These are phyloP conservation scores for Aspergillus biplanus DNA, from an alignment of 495 filamentous ascomycete species.

Conservation along the genomic window DNA sequence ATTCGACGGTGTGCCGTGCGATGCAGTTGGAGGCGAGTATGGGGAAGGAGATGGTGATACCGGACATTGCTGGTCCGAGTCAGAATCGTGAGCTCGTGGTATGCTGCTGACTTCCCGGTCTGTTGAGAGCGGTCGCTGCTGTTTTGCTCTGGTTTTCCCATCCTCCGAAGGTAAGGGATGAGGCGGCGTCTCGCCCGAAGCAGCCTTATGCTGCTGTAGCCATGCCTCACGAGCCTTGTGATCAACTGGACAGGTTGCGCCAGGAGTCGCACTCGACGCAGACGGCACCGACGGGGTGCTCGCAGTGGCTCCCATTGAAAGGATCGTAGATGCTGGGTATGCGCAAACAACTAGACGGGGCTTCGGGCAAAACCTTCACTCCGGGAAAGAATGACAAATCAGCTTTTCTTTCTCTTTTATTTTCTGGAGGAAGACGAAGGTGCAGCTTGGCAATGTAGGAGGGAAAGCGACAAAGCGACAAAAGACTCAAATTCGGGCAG, in stretches of 20 bases:
- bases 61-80: constrained; percentile 34
- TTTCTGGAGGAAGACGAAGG: constrained; percentile 1
- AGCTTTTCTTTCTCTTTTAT: not conserved
- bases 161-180: constrained; percentile 36
- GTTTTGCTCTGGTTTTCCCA: constrained; percentile 38
- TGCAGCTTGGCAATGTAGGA: constrained; percentile 15
- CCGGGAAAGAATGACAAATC: not conserved
- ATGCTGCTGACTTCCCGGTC: constrained; percentile 82
- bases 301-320: constrained; percentile 43
- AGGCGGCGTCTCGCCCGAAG: constrained; percentile 33
- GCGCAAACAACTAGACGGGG: not conserved
- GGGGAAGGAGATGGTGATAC: constrained; percentile 30
- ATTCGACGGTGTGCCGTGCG: constrained; percentile 62
- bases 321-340: not conserved
- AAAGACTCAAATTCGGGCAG: constrained; percentile 15
- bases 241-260: constrained; percentile 77
- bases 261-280: constrained; percentile 30
- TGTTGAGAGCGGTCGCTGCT: constrained; percentile 49
- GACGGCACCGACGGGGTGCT: constrained; percentile 42
- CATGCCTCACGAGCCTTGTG: constrained; percentile 82
- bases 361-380: not conserved
- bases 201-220: constrained; percentile 59
- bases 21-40: constrained; percentile 39
- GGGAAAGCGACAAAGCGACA: constrained; percentile 14
- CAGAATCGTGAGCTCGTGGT: constrained; percentile 62